phyloP scores from a whole-genome alignment of 306 rosid genomes.

The Medicago lupulina region DNA sequence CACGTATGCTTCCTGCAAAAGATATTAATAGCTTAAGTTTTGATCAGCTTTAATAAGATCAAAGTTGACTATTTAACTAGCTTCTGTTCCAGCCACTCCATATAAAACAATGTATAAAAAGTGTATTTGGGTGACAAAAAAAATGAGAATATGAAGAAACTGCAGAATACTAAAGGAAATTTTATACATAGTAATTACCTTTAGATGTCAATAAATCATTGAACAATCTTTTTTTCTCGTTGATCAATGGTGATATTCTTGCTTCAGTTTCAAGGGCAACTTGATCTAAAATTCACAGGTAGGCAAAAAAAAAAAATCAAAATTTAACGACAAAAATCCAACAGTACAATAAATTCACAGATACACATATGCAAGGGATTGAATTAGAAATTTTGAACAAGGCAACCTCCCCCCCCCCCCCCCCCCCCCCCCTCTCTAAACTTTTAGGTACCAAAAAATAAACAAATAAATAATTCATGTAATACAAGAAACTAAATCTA shows the following conservation, averaged over 20 bases:
- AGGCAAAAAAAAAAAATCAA: slow-evolving; percentile 40
- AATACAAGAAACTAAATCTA: slow-evolving; percentile 33
- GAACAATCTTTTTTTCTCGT: slow-evolving; percentile 89
- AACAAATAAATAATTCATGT: slow-evolving; percentile 11
- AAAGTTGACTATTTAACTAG: slow-evolving; percentile 29
- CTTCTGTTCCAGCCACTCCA: slow-evolving; percentile 15
- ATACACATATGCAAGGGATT: neutral
- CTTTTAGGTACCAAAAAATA: neutral
- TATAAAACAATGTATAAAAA: slow-evolving; percentile 5
- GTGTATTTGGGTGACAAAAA: neutral
- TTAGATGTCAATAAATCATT: slow-evolving; percentile 95
- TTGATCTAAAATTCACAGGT: slow-evolving; percentile 66
- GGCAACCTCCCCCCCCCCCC: neutral
- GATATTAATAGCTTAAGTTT: slow-evolving; percentile 35
- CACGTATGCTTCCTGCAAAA: slow-evolving; percentile 80
- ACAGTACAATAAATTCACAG: neutral
- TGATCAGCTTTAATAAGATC: slow-evolving; percentile 29
- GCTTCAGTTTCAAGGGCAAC: slow-evolving; percentile 84
- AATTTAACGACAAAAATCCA: slow-evolving; percentile 39
- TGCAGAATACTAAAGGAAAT: slow-evolving; percentile 33
- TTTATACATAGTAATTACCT: slow-evolving; percentile 63
- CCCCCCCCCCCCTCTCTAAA: no score
- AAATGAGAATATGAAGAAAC: slow-evolving; percentile 22
- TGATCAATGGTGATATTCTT: slow-evolving; percentile 82
- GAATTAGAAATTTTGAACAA: slow-evolving; percentile 5